Conservation (phyloP, 148 eudicot species). For the Chenopodium formosanum region DNA sequence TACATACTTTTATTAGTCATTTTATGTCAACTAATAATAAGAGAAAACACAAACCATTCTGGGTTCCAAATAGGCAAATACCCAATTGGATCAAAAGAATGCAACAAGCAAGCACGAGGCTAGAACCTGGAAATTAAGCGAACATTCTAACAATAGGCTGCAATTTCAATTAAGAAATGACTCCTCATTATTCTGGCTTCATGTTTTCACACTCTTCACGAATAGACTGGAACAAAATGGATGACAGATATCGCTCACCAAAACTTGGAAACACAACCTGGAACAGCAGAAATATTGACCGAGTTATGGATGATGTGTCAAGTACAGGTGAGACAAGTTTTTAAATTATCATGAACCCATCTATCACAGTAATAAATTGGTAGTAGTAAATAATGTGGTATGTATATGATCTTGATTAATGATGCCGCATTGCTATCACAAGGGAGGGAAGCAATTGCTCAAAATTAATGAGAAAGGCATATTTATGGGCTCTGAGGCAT, state of each 20-base stretch:
- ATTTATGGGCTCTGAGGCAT: no score
- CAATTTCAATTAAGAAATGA: background rate
- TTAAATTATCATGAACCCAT: background rate
- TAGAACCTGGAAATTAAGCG: background rate
- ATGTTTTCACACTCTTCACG: slow-evolving; percentile 65
- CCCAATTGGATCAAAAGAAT: background rate
- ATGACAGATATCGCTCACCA: slow-evolving; percentile 69
- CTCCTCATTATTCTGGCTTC: slow-evolving; percentile 47
- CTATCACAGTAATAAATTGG: background rate
- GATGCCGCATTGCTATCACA: background rate
- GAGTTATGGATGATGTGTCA: background rate
- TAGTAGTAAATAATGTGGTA: background rate
- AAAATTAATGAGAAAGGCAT: background rate
- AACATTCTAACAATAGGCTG: background rate
- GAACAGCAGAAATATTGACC: background rate
- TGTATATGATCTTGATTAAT: background rate
- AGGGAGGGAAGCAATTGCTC: background rate
- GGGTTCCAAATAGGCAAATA: background rate
- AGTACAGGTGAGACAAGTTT: background rate
- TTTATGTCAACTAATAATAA: background rate
- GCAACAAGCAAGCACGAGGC: background rate
- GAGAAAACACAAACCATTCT: background rate
- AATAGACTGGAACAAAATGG: slow-evolving; percentile 60
- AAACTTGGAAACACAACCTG: slow-evolving; percentile 82
- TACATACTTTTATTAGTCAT: background rate